Base-by-base conservation (phyloP, 2,329 filamentous ascomycete species). In the Trichoderma citrinoviride region DNA sequence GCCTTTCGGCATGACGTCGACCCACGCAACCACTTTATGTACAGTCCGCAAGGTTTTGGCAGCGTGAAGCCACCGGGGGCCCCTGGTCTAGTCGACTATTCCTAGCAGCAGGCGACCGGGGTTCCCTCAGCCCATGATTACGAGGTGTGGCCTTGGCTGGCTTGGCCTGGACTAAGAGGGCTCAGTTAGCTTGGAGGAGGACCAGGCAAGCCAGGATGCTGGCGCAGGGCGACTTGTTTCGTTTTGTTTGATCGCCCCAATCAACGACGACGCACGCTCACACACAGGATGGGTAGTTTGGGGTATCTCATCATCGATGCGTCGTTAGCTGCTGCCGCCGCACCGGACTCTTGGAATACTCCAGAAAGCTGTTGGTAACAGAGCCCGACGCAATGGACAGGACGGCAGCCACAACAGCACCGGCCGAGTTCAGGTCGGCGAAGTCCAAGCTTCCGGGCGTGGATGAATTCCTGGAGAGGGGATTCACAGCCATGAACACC, bases 231-330 rank as follows among this genome's bases (percentile, higher is more conserved):
- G 17, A 33, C 47, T 46, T 62, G 58, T 62, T 62, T 62, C 58
- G 58, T 54, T 61, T 62, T n/a, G 49, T 54, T 62, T 19, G 49
- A 62, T 62, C 58, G 58, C 49, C 58, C 58, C 49, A 62, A 62
- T 43, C 49, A 46, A 33, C 25, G n/a, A 49, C 29, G 15, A 5
- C 12, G 19, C 47, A 23, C 47, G 40, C 44, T 17, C 55, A 58
- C 27, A 15, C 55, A 49, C 46, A 37, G 12, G 33, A 37, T 37
- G 33, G 10, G 21, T n/a, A 44, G 5, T n/a, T 44, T 25, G 46
- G 19, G n/a, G 17, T 21, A 43, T 3, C 14, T 44, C n/a, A 25
- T 33, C 14, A 27, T 29, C 19, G 25, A 8, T 17, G 23, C 19
- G 23, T 12, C n/a, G 29, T 21, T 43, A n/a, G 25, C 15, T 60